phyloP scores from a whole-genome alignment of 2,329 filamentous ascomycete species.

The Aspergillus pseudoviridinutans region DNA sequence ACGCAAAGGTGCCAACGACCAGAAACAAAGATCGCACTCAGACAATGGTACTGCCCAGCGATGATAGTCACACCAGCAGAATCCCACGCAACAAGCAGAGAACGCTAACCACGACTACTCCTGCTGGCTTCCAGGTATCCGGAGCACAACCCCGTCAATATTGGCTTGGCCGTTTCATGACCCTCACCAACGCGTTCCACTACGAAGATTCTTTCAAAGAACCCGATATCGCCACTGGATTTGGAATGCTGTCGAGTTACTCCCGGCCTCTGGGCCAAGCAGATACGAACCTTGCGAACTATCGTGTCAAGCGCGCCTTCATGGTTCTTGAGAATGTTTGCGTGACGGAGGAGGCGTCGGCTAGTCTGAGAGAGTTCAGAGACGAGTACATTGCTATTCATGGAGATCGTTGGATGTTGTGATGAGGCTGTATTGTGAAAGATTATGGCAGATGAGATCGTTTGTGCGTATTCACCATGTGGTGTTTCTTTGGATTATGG shows the following conservation, averaged over 20 bases:
- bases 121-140: slow-evolving; percentile 16
- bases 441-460: not conserved
- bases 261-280: slow-evolving; percentile 12
- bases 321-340: slow-evolving; percentile 32
- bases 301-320: slow-evolving; percentile 30
- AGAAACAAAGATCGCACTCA: slow-evolving; percentile 6
- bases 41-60: slow-evolving; percentile 13
- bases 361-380: slow-evolving; percentile 30
- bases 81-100: slow-evolving; percentile 1
- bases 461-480: not conserved
- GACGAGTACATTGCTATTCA: slow-evolving; percentile 20
- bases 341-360: slow-evolving; percentile 30
- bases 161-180: slow-evolving; percentile 32
- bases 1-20: not conserved
- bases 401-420: slow-evolving; percentile 19
- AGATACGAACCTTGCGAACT: slow-evolving; percentile 13
- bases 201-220: slow-evolving; percentile 30
- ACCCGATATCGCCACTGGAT: slow-evolving; percentile 24
- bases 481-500: not conserved
- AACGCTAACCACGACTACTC: slow-evolving; percentile 5
- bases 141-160: slow-evolving; percentile 23
- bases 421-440: not conserved
- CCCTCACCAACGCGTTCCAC: slow-evolving; percentile 28
- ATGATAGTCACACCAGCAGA: not conserved
- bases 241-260: slow-evolving; percentile 21